phyloP scores from a whole-genome alignment of 148 eudicot genomes.

The Spergularia bocconei region DNA sequence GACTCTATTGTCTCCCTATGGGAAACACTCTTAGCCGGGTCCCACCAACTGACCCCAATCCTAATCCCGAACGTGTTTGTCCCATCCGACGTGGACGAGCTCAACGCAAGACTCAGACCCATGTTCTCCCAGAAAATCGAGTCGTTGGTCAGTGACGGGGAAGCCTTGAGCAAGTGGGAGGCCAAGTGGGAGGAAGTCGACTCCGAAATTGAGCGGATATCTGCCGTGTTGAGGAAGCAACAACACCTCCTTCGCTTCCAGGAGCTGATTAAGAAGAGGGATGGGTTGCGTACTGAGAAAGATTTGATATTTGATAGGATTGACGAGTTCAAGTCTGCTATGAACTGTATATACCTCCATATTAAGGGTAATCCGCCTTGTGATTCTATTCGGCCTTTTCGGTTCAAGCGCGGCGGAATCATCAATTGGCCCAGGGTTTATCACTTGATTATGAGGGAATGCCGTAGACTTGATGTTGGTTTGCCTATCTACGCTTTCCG shows the following conservation, averaged over 20 bases:
- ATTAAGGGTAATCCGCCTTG: constrained; percentile 16
- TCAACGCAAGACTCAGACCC: constrained; percentile 36
- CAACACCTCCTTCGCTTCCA: neutral
- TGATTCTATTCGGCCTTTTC: constrained; percentile 23
- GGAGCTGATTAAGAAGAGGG: constrained; percentile 31
- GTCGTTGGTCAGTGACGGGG: constrained; percentile 38
- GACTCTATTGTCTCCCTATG: constrained; percentile 47
- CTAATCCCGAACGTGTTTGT: constrained; percentile 40
- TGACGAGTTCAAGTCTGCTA: constrained; percentile 44
- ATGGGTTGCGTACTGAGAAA: constrained; percentile 36
- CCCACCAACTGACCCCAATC: constrained; percentile 29
- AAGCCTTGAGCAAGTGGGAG: constrained; percentile 37
- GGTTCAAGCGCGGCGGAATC: constrained; percentile 1
- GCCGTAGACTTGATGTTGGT: constrained; percentile 44
- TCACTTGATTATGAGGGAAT: constrained; percentile 46
- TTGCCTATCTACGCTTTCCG: constrained; percentile 60
- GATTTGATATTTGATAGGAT: constrained; percentile 43
- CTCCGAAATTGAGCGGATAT: constrained; percentile 31
- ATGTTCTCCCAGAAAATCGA: constrained; percentile 40
- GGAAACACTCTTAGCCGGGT: constrained; percentile 34
- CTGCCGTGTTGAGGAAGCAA: neutral
- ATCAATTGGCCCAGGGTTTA: constrained; percentile 41
- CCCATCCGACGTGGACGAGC: constrained; percentile 46
- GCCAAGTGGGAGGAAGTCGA: constrained; percentile 20
- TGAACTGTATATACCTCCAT: constrained; percentile 40